These are phyloP conservation scores for Nidularia pulvinata DNA, from an alignment of 768 basidiomycete species.

Conservation along the genomic window DNA sequence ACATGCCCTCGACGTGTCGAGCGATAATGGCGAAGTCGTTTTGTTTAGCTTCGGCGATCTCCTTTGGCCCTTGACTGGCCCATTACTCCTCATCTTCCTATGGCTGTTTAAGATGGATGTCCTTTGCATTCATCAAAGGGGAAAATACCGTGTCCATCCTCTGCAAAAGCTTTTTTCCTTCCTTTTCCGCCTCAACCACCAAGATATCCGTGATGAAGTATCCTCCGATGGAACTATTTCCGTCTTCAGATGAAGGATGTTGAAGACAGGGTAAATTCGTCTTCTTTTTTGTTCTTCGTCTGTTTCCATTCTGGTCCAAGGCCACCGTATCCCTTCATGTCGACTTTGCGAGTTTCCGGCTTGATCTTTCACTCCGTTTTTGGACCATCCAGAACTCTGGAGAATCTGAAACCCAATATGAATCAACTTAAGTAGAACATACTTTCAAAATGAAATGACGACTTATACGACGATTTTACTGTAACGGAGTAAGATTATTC, in stretches of 20 bases:
- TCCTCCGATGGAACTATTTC: slow-evolving; percentile 6
- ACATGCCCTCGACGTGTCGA: slow-evolving; percentile 35
- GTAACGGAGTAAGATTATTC: slow-evolving; percentile 45
- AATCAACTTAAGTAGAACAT: background rate
- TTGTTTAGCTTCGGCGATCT: slow-evolving; percentile 12
- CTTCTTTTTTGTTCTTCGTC: slow-evolving; percentile 3
- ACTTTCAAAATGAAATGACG: background rate
- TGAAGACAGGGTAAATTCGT: slow-evolving; percentile 7
- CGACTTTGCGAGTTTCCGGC: slow-evolving; percentile 15
- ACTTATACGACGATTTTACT: slow-evolving; percentile 40
- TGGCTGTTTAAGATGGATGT: slow-evolving; percentile 26
- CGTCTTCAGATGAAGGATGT: slow-evolving; percentile 7
- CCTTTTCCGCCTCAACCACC: slow-evolving; percentile 3
- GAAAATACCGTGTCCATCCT: slow-evolving; percentile 16
- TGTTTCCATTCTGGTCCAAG: slow-evolving; percentile 17
- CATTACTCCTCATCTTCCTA: slow-evolving; percentile 29
- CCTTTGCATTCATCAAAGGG: slow-evolving; percentile 6
- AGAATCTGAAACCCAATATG: slow-evolving; percentile 16
- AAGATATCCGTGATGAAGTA: slow-evolving; percentile 28
- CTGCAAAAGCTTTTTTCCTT: slow-evolving; percentile 9
- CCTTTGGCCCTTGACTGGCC: slow-evolving; percentile 10
- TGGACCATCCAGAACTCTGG: slow-evolving; percentile 44
- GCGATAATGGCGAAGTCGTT: slow-evolving; percentile 33
- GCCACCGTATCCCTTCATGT: slow-evolving; percentile 13
- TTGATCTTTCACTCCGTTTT: slow-evolving; percentile 47